Percentiles rank a stretch among this genome's conserved stretches.
Conservation (phyloP, 148 eudicot genomes). For the Rhododendron ferrugineum region DNA sequence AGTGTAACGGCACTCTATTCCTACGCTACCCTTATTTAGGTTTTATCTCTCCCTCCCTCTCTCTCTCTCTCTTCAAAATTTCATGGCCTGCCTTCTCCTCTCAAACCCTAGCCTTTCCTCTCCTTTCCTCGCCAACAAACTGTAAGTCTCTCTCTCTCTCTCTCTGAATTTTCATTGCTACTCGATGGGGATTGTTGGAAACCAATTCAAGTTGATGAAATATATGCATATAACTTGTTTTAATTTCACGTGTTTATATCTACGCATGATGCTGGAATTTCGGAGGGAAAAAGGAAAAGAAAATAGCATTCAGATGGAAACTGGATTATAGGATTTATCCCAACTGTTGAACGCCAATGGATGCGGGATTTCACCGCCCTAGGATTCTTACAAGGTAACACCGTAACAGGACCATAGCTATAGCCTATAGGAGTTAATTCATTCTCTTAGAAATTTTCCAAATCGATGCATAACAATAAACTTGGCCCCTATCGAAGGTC, state of each 20-base stretch:
- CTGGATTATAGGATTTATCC: not conserved
- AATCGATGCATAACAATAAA: not conserved
- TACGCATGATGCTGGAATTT: not conserved
- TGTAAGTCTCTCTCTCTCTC: constrained; percentile 31
- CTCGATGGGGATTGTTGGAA: not conserved
- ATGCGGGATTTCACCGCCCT: not conserved
- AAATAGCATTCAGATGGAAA: not conserved
- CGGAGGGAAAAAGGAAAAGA: not conserved
- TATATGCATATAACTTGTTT: not conserved
- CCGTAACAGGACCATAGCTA: too few species aligned
- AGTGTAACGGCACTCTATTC: not conserved
- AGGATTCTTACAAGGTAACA: not conserved
- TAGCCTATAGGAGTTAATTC: not conserved
- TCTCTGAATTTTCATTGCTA: not conserved
- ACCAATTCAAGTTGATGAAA: constrained; percentile 1
- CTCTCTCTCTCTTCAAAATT: too few species aligned
- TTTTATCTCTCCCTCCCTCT: too few species aligned
- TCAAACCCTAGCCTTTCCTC: constrained; percentile 46
- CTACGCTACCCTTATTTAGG: not conserved
- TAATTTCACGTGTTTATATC: not conserved
- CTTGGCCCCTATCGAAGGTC: not conserved
- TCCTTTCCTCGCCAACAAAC: constrained; percentile 38
- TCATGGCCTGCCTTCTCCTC: constrained; percentile 48
- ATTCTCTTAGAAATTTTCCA: not conserved
- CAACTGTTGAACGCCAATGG: not conserved